Evolutionary conservation across 179 eudicot genomes (phyloP).

Genomic region (Vitellaria paradoxa): DNA sequence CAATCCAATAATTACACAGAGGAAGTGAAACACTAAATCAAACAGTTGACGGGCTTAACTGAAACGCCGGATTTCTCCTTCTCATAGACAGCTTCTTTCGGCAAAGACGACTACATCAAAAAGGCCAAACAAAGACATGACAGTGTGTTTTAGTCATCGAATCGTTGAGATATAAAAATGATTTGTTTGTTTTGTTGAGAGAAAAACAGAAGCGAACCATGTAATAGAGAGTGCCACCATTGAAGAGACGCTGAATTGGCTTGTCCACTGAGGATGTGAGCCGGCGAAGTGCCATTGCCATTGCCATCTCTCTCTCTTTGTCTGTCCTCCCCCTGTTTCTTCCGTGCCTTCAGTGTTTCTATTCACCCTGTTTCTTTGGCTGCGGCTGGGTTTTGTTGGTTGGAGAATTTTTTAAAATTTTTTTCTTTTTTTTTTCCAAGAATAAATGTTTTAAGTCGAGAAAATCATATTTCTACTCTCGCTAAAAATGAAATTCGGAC

Average conservation of each 20-base stretch:
- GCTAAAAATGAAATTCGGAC: too few relatives aligned
- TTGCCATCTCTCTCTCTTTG: constrained; percentile 41
- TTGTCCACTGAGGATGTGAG: constrained; percentile 62
- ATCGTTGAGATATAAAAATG: neutral
- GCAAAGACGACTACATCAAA: constrained; percentile 49
- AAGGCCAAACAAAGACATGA: neutral
- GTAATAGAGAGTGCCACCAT: constrained; percentile 49
- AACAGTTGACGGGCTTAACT: constrained; percentile 28
- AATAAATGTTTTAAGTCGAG: too few relatives aligned
- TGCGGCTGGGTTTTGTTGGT: constrained; percentile 17
- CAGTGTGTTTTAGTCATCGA: neutral
- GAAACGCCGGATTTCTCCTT: constrained; percentile 62
- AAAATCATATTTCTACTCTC: too few relatives aligned
- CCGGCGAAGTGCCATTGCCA: constrained; percentile 81
- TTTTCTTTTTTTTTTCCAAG: neutral
- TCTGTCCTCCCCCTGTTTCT: constrained; percentile 2
- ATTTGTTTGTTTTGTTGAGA: too few relatives aligned
- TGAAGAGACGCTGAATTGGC: constrained; percentile 44
- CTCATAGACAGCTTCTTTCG: constrained; percentile 65
- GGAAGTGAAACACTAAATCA: neutral
- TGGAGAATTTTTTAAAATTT: neutral
- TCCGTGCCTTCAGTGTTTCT: neutral
- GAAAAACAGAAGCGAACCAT: constrained; percentile 36
- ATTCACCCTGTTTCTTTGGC: constrained; percentile 1
- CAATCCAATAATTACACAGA: neutral